Base-by-base conservation (phyloP, 2,329 filamentous ascomycete genomes). In the Cytospora mali region DNA sequence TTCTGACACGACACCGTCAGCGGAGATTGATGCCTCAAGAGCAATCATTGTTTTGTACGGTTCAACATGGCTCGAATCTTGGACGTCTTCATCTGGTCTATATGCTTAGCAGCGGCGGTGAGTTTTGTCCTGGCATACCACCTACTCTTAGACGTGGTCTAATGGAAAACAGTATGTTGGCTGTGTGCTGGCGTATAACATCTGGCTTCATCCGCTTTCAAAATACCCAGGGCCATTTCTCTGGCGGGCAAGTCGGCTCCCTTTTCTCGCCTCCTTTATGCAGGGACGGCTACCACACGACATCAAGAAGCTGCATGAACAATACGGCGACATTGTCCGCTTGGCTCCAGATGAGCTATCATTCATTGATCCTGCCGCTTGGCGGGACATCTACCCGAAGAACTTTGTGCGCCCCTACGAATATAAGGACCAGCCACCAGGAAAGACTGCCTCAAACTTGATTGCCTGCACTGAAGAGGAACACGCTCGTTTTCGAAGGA, bases 261-360 rank as follows among this genome's bases (percentile, higher is more conserved):
- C 59, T 11, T 62, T 57, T 7, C 31, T 57, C 28, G 31, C 35
- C 14, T 48, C 39, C 23, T 23, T 59, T 6, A 13, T 56, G n/a
- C 50, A 55, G 10, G 64, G 68, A 51, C 55, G 55, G n/a, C 31
- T 58, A 29, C 39, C 60, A 16, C 61, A 62, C 18, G 48, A 62
- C 27, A 63, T 67, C 29, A 61, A 64, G 31, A 55, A 64, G 1
- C 67, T 75, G 21, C 75, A 77, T 65, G 65, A 71, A 18, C 66
- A 70, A 46, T 77, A 77, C 60, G 78, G 78, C 18, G 69, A 71
- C 2, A 71, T 79, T 3, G 77, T 80, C 14, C 75, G 78, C 6
- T 62, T 76, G 28, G 69, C 72, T 4, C 77, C 77, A 2, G 70
- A 75, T 39, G 75, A 79, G 58, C 70, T 80, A 13, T 74, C 75